Conservation (phyloP, 192 early-diverging fungal genomes). For the Backusella westeae region DNA sequence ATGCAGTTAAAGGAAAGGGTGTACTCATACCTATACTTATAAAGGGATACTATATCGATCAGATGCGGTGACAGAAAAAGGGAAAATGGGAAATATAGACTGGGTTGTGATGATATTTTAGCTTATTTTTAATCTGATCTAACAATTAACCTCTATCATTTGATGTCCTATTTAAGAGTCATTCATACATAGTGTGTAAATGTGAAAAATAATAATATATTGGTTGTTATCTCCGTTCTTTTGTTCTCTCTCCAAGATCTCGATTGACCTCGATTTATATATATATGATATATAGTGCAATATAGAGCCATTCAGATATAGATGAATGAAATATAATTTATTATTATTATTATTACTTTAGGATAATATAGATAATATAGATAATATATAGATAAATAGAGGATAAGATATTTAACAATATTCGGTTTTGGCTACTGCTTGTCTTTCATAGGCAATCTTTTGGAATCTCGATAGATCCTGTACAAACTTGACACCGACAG, state of each 20-base stretch:
- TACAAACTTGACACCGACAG: constrained; percentile 45
- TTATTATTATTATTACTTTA: too few species aligned
- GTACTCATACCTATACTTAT: background rate
- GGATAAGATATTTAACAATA: background rate
- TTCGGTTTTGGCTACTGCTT: background rate
- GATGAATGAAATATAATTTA: too few species aligned
- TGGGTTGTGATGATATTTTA: background rate
- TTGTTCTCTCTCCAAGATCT: too few species aligned
- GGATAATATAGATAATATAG: background rate
- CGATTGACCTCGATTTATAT: too few species aligned
- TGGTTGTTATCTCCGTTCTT: too few species aligned
- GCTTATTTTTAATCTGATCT: background rate
- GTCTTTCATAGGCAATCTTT: constrained; percentile 43
- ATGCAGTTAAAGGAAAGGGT: too few species aligned
- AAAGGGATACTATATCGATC: background rate
- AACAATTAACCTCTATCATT: background rate
- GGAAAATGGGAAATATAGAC: background rate
- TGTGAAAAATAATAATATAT: too few species aligned
- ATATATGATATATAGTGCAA: too few species aligned
- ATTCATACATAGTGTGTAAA: too few species aligned
- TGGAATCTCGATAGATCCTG: constrained; percentile 41
- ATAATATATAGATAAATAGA: background rate
- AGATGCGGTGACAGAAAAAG: background rate
- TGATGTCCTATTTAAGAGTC: background rate
- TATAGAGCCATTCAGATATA: too few species aligned